A percentile compares a stretch with the other conserved stretches of the same genome.
phyloP scores from a whole-genome alignment of 2,329 filamentous ascomycete species.

The Colletotrichum spinosum region DNA sequence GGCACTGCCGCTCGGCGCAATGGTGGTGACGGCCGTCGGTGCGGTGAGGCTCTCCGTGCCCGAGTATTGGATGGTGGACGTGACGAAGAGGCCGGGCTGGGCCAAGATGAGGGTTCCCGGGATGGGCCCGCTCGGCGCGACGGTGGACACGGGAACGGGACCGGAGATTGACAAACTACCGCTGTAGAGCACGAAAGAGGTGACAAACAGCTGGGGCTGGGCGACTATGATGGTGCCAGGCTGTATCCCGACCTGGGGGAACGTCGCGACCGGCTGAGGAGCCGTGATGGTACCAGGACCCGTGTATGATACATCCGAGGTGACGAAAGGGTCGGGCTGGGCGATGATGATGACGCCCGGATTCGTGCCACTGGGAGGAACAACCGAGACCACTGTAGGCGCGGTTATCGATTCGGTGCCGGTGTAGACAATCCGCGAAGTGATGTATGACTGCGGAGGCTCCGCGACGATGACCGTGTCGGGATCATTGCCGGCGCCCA shows the following conservation, averaged over 20 bases:
- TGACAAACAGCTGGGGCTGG: conserved; percentile 21
- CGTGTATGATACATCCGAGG: conserved; percentile 3
- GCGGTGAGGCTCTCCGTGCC: conserved; percentile 11
- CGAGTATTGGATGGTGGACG: background rate
- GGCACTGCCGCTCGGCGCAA: conserved; percentile 2
- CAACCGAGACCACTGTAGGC: conserved; percentile 10
- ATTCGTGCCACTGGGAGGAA: background rate
- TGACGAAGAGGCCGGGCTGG: conserved; percentile 5
- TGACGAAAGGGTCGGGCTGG: conserved; percentile 1
- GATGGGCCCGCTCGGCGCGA: conserved; percentile 12
- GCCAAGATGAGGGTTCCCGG: conserved; percentile 25
- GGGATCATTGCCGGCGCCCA: background rate
- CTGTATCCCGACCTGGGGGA: background rate
- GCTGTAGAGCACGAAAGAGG: conserved; percentile 11
- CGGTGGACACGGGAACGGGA: conserved; percentile 21
- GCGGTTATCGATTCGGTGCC: conserved; percentile 2
- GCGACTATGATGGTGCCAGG: background rate
- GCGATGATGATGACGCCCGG: background rate
- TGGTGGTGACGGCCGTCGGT: conserved; percentile 9
- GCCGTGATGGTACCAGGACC: background rate
- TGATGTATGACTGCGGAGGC: background rate
- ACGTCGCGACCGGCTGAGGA: background rate
- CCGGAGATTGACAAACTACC: conserved; percentile 2
- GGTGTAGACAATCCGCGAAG: conserved; percentile 1
- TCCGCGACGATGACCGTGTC: background rate